Evolutionary conservation across 331 rosid genomes (phyloP).

Genomic region (Arachis monticola): DNA sequence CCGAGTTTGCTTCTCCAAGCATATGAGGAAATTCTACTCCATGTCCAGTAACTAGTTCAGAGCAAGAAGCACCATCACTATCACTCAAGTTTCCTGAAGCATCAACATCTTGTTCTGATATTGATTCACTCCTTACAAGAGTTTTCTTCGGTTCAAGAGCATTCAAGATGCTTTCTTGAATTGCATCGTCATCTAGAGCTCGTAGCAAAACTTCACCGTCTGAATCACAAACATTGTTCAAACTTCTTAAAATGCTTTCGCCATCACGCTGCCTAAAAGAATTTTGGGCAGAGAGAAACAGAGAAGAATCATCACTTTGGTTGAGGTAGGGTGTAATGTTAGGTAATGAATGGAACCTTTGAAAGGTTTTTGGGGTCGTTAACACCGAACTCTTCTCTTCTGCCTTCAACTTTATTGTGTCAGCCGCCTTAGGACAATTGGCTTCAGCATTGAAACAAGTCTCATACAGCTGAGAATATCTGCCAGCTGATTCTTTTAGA

Average conservation of each 20-base stretch:
- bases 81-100: constrained; percentile 31
- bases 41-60: constrained; percentile 31
- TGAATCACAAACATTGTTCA: constrained; percentile 32
- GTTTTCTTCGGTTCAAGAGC: constrained; percentile 25
- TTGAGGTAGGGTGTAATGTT: constrained; percentile 50
- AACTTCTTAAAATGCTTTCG: constrained; percentile 27
- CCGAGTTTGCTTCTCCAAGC: constrained; percentile 36
- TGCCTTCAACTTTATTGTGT: constrained; percentile 45
- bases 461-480: constrained; percentile 65
- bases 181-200: constrained; percentile 18
- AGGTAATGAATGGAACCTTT: constrained; percentile 72
- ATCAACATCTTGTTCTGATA: constrained; percentile 38
- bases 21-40: constrained; percentile 23
- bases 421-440: constrained; percentile 42
- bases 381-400: constrained; percentile 41
- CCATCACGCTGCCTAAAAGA: constrained; percentile 36
- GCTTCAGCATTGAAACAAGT: constrained; percentile 52
- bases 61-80: constrained; percentile 3
- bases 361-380: constrained; percentile 46
- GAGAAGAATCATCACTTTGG: constrained; percentile 48
- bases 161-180: constrained; percentile 37
- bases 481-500: constrained; percentile 53
- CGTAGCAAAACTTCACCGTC: constrained; percentile 26
- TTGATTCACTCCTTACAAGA: constrained; percentile 34
- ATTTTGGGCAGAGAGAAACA: constrained; percentile 36